Percentiles rank a stretch among this genome's conserved stretches.
These are phyloP conservation scores for Voacanga thouarsii DNA, from an alignment of 257 asterid genomes.

Conservation along the genomic window DNA sequence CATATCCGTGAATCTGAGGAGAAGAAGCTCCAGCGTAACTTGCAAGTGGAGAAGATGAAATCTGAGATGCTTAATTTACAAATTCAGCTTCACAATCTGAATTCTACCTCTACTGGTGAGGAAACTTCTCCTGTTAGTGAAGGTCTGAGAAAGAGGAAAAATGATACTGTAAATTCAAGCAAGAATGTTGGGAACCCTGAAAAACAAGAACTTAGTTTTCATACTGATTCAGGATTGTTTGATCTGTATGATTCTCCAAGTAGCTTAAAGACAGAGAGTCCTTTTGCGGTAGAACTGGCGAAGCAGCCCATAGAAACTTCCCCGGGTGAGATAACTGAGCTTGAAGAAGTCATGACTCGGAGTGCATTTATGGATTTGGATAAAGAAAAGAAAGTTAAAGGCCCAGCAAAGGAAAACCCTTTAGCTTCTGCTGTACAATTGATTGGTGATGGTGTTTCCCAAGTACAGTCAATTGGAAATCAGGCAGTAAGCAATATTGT, in stretches of 20 bases:
- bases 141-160: slow-evolving; percentile 72
- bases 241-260: slow-evolving; percentile 63
- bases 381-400: slow-evolving; percentile 46
- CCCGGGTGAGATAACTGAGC: slow-evolving; percentile 69
- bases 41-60: slow-evolving; percentile 99
- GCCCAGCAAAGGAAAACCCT: slow-evolving; percentile 64
- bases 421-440: slow-evolving; percentile 89
- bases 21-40: slow-evolving; percentile 80
- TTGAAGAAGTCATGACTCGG: slow-evolving; percentile 54
- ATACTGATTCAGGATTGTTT: slow-evolving; percentile 39
- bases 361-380: slow-evolving; percentile 35
- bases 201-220: slow-evolving; percentile 45
- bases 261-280: slow-evolving; percentile 45
- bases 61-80: slow-evolving; percentile 98
- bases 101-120: slow-evolving; percentile 44
- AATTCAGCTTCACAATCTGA: slow-evolving; percentile 78
- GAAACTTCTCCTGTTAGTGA: slow-evolving; percentile 59
- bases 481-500: slow-evolving; percentile 89
- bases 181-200: slow-evolving; percentile 43
- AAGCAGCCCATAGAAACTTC: slow-evolving; percentile 48
- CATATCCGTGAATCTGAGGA: slow-evolving; percentile 90
- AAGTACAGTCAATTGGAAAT: slow-evolving; percentile 95
- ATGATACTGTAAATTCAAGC: slow-evolving; percentile 37
- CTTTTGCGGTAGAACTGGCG: slow-evolving; percentile 43
- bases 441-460: slow-evolving; percentile 91